Evolutionary conservation across 1,139 yeast genomes (phyloP).

Genomic region (Kurtzmaniella natalensis): DNA sequence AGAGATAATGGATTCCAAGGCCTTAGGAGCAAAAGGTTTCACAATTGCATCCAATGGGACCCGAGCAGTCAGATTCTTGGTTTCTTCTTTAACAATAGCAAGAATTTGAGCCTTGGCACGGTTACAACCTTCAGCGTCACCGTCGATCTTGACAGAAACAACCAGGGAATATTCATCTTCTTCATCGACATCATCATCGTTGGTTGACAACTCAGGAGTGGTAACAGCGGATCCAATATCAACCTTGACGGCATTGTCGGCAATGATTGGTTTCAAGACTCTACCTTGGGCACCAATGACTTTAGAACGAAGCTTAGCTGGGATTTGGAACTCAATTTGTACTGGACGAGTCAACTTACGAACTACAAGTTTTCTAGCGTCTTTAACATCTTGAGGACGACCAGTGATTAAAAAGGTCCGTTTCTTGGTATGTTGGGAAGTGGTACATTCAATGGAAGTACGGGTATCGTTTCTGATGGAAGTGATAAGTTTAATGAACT

Average conservation of each 20-base stretch:
- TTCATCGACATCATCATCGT: conserved; percentile 15
- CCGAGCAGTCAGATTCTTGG: conserved; percentile 51
- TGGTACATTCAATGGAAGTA: conserved; percentile 79
- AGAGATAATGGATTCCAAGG: conserved; percentile 10
- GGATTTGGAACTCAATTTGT: conserved; percentile 57
- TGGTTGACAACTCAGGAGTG: conserved; percentile 13
- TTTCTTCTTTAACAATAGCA: conserved; percentile 72
- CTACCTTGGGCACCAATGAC: conserved; percentile 90
- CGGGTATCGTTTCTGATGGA: conserved; percentile 56
- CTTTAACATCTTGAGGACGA: conserved; percentile 58
- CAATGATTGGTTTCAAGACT: conserved; percentile 74
- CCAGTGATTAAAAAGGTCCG: conserved; percentile 88
- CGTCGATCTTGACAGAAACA: conserved; percentile 64
- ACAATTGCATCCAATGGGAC: conserved; percentile 43
- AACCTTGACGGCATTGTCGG: conserved; percentile 65
- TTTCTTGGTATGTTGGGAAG: conserved; percentile 70
- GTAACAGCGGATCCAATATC: conserved; percentile 57
- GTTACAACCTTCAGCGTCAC: conserved; percentile 81
- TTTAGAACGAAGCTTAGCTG: conserved; percentile 72
- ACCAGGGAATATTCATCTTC: conserved; percentile 53
- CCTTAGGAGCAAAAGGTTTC: conserved; percentile 47
- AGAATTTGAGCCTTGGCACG: conserved; percentile 68
- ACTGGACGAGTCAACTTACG: conserved; percentile 78
- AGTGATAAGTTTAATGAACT: conserved; percentile 59
- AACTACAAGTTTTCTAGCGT: conserved; percentile 73